phyloP scores from a whole-genome alignment of 2,329 filamentous ascomycete genomes.

The Colletotrichum sp. region DNA sequence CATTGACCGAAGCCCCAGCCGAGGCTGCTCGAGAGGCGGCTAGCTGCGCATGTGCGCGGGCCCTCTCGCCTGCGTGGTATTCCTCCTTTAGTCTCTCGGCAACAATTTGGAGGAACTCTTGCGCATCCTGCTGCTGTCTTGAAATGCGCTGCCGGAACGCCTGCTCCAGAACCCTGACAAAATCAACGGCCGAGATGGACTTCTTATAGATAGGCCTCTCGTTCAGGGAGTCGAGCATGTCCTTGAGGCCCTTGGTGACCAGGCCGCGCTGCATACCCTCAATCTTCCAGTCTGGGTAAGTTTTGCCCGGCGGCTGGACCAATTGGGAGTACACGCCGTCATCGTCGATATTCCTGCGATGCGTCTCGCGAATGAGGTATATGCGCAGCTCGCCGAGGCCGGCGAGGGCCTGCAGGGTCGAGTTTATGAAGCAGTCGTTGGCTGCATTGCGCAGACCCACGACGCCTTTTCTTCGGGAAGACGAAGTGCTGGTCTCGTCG shows the following conservation, averaged over 20 bases:
- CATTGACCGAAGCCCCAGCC: conserved; percentile 18
- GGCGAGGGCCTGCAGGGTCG: conserved; percentile 89
- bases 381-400: conserved; percentile 87
- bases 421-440: conserved; percentile 98
- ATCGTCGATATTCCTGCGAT: conserved; percentile 82
- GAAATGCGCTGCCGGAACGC: conserved; percentile 92
- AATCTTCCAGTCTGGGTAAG: conserved; percentile 63
- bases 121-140: conserved; percentile 94
- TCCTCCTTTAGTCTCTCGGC: conserved; percentile 93
- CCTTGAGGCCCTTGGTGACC: conserved; percentile 87
- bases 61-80: conserved; percentile 83
- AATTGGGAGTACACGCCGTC: conserved; percentile 74
- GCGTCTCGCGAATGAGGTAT: conserved; percentile 91
- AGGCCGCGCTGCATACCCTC: conserved; percentile 77
- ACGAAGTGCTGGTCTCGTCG: conserved; percentile 76
- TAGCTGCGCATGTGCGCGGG: conserved; percentile 61
- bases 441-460: conserved; percentile 90
- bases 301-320: conserved; percentile 50
- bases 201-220: conserved; percentile 94
- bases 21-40: conserved; percentile 25
- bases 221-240: conserved; percentile 90
- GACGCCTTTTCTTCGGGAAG: conserved; percentile 81
- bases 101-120: conserved; percentile 95
- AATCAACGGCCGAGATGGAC: conserved; percentile 85
- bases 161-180: conserved; percentile 81